Percentiles rank a stretch among this genome's conserved stretches.
These are phyloP conservation scores for Evansstolkia leycettana DNA, from an alignment of 495 filamentous ascomycete species.

Conservation along the genomic window DNA sequence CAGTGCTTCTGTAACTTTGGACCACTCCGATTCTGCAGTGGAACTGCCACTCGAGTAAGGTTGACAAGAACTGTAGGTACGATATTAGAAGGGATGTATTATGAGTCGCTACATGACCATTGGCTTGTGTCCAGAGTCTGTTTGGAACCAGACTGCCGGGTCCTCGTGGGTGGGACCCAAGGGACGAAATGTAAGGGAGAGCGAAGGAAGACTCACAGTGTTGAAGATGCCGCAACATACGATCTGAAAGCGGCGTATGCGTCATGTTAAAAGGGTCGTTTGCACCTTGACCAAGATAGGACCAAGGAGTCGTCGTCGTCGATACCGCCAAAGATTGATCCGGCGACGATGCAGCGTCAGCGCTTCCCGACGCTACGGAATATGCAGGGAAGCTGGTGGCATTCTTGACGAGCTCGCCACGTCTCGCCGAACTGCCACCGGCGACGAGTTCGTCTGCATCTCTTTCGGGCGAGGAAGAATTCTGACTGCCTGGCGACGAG, in stretches of 20 bases:
- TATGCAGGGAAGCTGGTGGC: not conserved
- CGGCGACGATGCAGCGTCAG: not conserved
- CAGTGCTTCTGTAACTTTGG: slow-evolving; percentile 30
- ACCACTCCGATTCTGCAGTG: slow-evolving; percentile 26
- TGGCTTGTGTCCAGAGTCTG: too few species aligned
- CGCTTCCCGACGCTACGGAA: too few species aligned
- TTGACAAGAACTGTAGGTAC: slow-evolving; percentile 24
- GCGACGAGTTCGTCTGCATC: not conserved
- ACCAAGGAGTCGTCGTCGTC: slow-evolving; percentile 12
- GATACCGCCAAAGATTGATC: slow-evolving; percentile 1
- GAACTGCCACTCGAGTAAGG: slow-evolving; percentile 28
- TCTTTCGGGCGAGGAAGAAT: not conserved
- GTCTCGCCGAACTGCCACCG: not conserved
- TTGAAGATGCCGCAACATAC: slow-evolving; percentile 31
- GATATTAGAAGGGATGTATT: slow-evolving; percentile 9
- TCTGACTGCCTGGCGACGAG: too few species aligned
- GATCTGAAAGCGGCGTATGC: slow-evolving; percentile 30
- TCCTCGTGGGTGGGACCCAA: slow-evolving; percentile 3
- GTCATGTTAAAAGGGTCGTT: slow-evolving; percentile 29
- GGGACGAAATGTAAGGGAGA: not conserved
- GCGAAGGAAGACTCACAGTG: slow-evolving; percentile 20
- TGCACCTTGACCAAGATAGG: slow-evolving; percentile 20
- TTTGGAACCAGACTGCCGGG: too few species aligned
- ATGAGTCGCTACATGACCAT: too few species aligned
- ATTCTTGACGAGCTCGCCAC: slow-evolving; percentile 3